Conservation (phyloP, 768 basidiomycete genomes). For the Rhizopogon vinicolor region DNA sequence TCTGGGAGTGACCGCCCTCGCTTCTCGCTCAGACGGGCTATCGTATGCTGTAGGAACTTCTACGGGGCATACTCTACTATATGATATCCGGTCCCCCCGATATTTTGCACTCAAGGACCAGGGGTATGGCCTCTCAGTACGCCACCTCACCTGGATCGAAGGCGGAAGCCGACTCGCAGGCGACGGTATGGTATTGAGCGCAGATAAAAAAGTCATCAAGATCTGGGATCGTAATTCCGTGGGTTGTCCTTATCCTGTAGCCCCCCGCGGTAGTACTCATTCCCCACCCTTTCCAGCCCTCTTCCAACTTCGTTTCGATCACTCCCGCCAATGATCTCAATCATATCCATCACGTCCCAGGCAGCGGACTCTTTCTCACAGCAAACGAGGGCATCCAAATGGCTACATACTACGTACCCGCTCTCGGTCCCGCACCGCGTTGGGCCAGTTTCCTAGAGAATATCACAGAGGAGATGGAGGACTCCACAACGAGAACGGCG, state of each 20-base stretch:
- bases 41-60: conserved; percentile 94
- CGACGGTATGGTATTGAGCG: conserved; percentile 84
- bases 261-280: conserved; percentile 3
- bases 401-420: conserved; percentile 92
- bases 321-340: conserved; percentile 89
- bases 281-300: conserved; percentile 47
- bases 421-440: conserved; percentile 91
- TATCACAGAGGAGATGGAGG: conserved; percentile 98
- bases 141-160: conserved; percentile 85
- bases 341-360: conserved; percentile 84
- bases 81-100: conserved; percentile 83
- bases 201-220: conserved; percentile 96
- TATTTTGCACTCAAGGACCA: conserved; percentile 93
- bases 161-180: conserved; percentile 82
- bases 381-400: conserved; percentile 98
- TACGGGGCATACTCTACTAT: conserved; percentile 90
- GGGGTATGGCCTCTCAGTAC: conserved; percentile 90
- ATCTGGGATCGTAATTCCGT: conserved; percentile 90
- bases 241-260: conserved; percentile 21
- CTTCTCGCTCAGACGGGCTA: conserved; percentile 83
- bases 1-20: conserved; percentile 69
- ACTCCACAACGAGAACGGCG: conserved; percentile 67
- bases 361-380: conserved; percentile 83
- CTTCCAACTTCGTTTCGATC: conserved; percentile 85
- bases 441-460: conserved; percentile 99